A percentile compares a stretch with the other conserved stretches of the same genome.
Evolutionary conservation across 352 stramenopile genomes (phyloP).

Genomic region (Pythium pyrilobum): DNA sequence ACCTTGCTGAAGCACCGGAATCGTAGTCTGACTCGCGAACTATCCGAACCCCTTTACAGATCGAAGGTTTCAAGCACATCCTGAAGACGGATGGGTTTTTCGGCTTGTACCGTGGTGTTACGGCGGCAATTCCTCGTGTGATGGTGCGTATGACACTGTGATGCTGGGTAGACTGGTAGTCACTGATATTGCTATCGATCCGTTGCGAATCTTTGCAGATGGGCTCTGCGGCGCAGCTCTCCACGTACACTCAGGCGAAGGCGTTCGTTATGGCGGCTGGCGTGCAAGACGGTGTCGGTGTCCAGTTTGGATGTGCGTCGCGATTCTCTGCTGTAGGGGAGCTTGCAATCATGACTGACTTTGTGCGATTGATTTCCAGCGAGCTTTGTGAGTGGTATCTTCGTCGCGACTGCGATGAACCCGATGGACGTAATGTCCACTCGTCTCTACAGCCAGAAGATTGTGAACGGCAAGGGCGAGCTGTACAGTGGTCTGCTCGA

Average conservation of each 20-base stretch:
- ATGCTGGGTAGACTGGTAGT: too few relatives aligned
- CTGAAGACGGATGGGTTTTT: conserved; percentile 58
- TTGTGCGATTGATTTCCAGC: conserved; percentile 26
- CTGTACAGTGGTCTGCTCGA: conserved; percentile 73
- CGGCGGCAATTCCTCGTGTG: conserved; percentile 70
- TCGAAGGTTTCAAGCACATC: conserved; percentile 78
- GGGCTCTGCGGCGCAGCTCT: conserved; percentile 76
- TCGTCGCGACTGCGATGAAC: conserved; percentile 85
- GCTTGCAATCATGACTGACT: not conserved
- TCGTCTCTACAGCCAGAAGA: conserved; percentile 83
- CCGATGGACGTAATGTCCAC: conserved; percentile 86
- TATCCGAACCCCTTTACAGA: too few relatives aligned
- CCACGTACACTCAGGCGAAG: conserved; percentile 83
- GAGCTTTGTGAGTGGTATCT: conserved; percentile 73
- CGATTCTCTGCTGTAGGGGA: not conserved
- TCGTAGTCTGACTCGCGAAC: not conserved
- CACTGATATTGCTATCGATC: too few relatives aligned
- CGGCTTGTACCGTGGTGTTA: conserved; percentile 71
- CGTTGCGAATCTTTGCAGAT: conserved; percentile 33
- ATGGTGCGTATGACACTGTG: conserved; percentile 57
- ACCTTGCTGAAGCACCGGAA: too few relatives aligned
- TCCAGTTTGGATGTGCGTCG: conserved; percentile 74
- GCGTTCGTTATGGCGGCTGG: conserved; percentile 70
- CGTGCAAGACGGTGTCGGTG: conserved; percentile 62
- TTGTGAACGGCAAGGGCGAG: conserved; percentile 80